A percentile compares a stretch with the other conserved stretches of the same genome.
Conservation (phyloP, 768 basidiomycete species). For the Boletus rubescentipes region DNA sequence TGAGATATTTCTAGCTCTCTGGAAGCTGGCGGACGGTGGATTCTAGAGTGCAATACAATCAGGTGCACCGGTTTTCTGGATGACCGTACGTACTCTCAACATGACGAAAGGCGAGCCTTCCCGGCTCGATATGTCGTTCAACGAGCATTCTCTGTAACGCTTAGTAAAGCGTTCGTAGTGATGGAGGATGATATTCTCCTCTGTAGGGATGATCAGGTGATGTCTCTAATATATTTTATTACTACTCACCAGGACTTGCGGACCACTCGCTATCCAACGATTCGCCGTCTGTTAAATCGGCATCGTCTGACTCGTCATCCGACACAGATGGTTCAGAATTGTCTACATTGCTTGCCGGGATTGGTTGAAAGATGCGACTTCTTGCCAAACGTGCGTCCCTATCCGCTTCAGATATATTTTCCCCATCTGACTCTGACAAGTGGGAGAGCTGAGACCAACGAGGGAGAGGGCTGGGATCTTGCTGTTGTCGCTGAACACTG, state of each 20-base stretch:
- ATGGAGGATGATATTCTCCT: constrained; percentile 31
- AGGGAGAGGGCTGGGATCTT: constrained; percentile 5
- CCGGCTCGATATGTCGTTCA: constrained; percentile 41
- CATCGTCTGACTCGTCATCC: constrained; percentile 80
- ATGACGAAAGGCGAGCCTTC: constrained; percentile 47
- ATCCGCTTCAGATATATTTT: constrained; percentile 60
- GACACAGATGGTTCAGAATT: constrained; percentile 54
- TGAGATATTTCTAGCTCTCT: neutral
- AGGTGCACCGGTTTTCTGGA: neutral
- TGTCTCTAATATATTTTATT: neutral
- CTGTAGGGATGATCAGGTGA: constrained; percentile 21
- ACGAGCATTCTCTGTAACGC: constrained; percentile 43
- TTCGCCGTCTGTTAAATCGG: constrained; percentile 57
- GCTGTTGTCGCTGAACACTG: constrained; percentile 6
- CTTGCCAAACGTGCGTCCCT: constrained; percentile 74
- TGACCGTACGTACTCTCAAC: constrained; percentile 38
- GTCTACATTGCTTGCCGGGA: constrained; percentile 17
- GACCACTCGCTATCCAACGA: constrained; percentile 40
- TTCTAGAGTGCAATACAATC: constrained; percentile 8
- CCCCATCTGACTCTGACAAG: constrained; percentile 65
- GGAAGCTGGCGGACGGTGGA: constrained; percentile 10
- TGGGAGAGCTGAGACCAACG: constrained; percentile 26
- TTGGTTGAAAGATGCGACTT: constrained; percentile 49
- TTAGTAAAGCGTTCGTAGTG: constrained; percentile 50
- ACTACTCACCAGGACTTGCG: constrained; percentile 36